Evolutionary conservation across 1,284 basidiomycete genomes (phyloP).

Genomic region (Dichomitus squalens): DNA sequence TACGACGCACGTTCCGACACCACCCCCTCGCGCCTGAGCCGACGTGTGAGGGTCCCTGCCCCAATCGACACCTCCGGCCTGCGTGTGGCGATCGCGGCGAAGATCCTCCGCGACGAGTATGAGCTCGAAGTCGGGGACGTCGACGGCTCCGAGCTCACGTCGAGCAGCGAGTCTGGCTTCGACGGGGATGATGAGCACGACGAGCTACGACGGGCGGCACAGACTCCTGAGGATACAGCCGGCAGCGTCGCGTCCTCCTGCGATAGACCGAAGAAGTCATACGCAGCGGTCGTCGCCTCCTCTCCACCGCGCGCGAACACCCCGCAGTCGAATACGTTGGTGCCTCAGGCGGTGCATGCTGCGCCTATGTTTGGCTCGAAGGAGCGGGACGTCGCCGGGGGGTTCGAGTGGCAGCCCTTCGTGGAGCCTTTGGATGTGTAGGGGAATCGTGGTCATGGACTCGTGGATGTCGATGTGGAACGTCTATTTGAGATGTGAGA

Average conservation of each 20-base stretch:
- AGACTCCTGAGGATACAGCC: neutral
- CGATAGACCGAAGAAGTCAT: slow-evolving; percentile 1
- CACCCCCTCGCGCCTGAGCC: slow-evolving; percentile 13
- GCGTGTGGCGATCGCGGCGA: neutral
- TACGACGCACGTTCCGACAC: neutral
- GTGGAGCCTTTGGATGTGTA: slow-evolving; percentile 1
- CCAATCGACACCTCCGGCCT: slow-evolving; percentile 11
- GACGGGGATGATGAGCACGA: slow-evolving; percentile 20
- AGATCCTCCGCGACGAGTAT: slow-evolving; percentile 10
- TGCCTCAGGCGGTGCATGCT: neutral
- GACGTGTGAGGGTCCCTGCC: slow-evolving; percentile 15
- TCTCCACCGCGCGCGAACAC: neutral
- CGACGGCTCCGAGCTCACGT: slow-evolving; percentile 1
- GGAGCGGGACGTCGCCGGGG: neutral
- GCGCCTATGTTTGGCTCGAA: neutral
- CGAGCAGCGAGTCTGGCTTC: slow-evolving; percentile 10
- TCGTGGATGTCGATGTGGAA: neutral
- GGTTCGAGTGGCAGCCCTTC: slow-evolving; percentile 1
- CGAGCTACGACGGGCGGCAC: neutral
- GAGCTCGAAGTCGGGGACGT: slow-evolving; percentile 11
- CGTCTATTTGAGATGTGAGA: neutral
- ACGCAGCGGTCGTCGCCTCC: slow-evolving; percentile 7
- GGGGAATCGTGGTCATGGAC: neutral
- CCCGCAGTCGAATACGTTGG: neutral
- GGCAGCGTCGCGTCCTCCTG: too few species aligned